These are phyloP conservation scores for Ophiosphaerella herpotricha DNA, from an alignment of 2,329 filamentous ascomycete genomes.

Conservation along the genomic window DNA sequence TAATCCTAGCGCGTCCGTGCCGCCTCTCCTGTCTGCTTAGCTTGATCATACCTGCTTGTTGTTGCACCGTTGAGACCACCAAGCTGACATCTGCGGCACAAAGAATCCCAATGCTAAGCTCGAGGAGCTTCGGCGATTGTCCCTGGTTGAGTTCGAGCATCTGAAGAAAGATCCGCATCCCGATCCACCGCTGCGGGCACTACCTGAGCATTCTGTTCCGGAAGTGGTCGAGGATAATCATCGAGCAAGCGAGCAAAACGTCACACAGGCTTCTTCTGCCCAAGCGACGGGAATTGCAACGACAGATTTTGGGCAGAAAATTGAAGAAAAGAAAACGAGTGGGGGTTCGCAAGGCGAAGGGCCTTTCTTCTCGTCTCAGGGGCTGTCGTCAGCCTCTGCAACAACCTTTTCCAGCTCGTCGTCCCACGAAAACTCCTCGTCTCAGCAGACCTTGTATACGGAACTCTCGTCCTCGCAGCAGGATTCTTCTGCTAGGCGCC, in stretches of 20 bases:
- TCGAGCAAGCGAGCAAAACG: not conserved
- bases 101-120: conserved; percentile 54
- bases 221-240: conserved; percentile 1
- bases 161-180: conserved; percentile 40
- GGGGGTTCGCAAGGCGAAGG: not conserved
- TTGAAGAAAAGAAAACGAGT: not conserved
- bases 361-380: conserved; percentile 1
- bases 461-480: conserved; percentile 3
- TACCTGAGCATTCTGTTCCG: conserved; percentile 44
- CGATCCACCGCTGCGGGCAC: conserved; percentile 35
- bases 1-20: conserved; percentile 10
- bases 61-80: conserved; percentile 3
- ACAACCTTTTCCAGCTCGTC: not conserved
- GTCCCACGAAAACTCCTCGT: conserved; percentile 1
- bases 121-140: conserved; percentile 53
- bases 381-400: not conserved
- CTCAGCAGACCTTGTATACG: conserved; percentile 1
- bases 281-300: not conserved
- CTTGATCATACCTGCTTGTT: too few relatives aligned
- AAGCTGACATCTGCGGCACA: conserved; percentile 35
- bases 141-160: conserved; percentile 50
- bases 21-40: conserved; percentile 2
- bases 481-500: conserved; percentile 2
- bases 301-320: conserved; percentile 3
- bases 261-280: not conserved